Evolutionary conservation across 2,329 filamentous ascomycete genomes (phyloP), one percentile per base, ranked within the genome.

Genomic region (Ophiostoma australiae): DNA sequence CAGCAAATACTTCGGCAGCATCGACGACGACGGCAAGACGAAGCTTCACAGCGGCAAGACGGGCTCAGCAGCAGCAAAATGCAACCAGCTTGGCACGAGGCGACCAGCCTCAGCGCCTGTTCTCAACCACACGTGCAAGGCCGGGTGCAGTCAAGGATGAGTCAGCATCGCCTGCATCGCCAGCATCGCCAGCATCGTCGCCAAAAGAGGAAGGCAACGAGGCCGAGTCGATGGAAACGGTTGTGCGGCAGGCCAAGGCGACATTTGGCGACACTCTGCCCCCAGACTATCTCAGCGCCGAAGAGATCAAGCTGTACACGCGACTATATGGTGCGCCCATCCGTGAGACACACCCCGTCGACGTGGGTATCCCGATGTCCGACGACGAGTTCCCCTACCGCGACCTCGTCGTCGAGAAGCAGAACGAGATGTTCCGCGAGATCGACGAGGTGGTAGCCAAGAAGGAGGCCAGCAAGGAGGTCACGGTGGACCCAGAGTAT

Each of bases 281-380:
- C 0, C 86, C 88, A 41, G 89, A 85, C 44, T 87, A 92, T 75
- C 79, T 97, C 69, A 88, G 84, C 44, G 83, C 85, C 0, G 86
- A 90, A 70, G 93, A 97, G 78, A 89, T 90, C 76, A 82, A 81
- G 67, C 81, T 97, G 0, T 97, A 97, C 79, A 88, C 91, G 77
- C 85, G 93, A 74, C 81, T 97, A 20, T 97, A 95, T 78, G 94
- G 94, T 1, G 84, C 89, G 44, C 92, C 93, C 1, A 78, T 91
- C 73, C 84, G 89, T 61, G 84, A 86, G 69, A 90, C 87, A 1
- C 79, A 77, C 8, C 84, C 86, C 1, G 88, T 89, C 71, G 87
- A 90, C 78, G 83, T 88, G 4, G 87, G 80, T 35, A 84, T 82
- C 72, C 80, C 82, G 0, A 73, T 81, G 72, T 68, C 66, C 5